These are phyloP conservation scores for Aspergillus ostianus DNA, from an alignment of 495 filamentous ascomycete species.

Conservation along the genomic window DNA sequence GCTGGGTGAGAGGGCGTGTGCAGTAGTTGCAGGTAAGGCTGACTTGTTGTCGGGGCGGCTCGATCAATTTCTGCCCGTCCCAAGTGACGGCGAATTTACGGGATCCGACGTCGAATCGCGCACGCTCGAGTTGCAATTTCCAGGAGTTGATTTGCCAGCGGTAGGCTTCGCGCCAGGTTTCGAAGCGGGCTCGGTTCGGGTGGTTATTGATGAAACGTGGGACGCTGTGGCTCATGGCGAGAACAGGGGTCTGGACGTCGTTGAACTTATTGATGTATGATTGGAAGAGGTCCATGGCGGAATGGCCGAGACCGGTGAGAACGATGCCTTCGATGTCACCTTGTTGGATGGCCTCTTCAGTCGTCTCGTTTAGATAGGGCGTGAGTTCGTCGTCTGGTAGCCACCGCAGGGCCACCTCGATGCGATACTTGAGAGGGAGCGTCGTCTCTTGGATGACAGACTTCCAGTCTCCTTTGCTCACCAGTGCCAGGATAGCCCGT, in stretches of 20 bases:
- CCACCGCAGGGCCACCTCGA: constrained; percentile 82
- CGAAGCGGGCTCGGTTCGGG: constrained; percentile 54
- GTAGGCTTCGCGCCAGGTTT: constrained; percentile 80
- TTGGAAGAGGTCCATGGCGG: constrained; percentile 77
- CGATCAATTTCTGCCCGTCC: constrained; percentile 61
- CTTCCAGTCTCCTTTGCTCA: constrained; percentile 84
- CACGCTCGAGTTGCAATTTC: constrained; percentile 63
- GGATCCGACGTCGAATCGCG: constrained; percentile 56
- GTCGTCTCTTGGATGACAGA: constrained; percentile 77
- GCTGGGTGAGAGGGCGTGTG: constrained; percentile 52
- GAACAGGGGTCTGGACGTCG: constrained; percentile 85
- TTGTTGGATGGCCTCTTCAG: constrained; percentile 59
- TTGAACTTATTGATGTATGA: constrained; percentile 83
- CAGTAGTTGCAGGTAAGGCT: constrained; percentile 84
- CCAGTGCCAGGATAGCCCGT: constrained; percentile 86
- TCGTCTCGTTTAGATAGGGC: constrained; percentile 63
- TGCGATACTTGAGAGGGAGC: constrained; percentile 79
- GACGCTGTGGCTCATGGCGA: constrained; percentile 76
- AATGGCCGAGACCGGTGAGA: constrained; percentile 78
- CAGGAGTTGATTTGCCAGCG: constrained; percentile 75
- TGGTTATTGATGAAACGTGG: constrained; percentile 77
- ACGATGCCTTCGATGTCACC: constrained; percentile 89
- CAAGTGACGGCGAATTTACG: constrained; percentile 61
- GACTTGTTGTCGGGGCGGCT: constrained; percentile 69
- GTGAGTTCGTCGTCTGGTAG: constrained; percentile 76